These are phyloP conservation scores for Aureobasidium uvarum DNA, from an alignment of 2,329 filamentous ascomycete species.

Conservation along the genomic window DNA sequence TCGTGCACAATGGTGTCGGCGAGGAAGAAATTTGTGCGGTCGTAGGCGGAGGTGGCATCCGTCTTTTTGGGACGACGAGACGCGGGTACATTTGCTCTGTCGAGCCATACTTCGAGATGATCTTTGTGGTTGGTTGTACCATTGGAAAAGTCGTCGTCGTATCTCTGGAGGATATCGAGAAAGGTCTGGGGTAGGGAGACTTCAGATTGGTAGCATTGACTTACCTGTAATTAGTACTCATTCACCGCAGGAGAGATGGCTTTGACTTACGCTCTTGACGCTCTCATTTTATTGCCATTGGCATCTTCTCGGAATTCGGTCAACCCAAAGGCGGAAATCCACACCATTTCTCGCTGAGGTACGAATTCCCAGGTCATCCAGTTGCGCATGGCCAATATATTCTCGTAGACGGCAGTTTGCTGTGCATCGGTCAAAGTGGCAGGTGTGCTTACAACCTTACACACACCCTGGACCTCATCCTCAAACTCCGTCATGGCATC, in stretches of 20 bases:
- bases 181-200: not conserved
- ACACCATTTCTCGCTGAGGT: not conserved
- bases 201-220: not conserved
- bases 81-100: not conserved
- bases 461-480: not conserved
- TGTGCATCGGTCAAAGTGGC: not conserved
- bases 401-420: not conserved
- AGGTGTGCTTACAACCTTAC: not conserved
- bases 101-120: not conserved
- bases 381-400: not conserved
- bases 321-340: not conserved
- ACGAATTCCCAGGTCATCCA: not conserved
- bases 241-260: not conserved
- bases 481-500: not conserved
- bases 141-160: not conserved
- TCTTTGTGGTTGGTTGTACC: not conserved
- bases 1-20: not conserved
- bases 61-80: not conserved
- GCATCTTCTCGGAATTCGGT: not conserved
- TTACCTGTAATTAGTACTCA: not conserved
- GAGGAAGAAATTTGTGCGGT: not conserved
- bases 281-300: not conserved
- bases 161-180: not conserved
- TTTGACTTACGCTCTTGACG: not conserved
- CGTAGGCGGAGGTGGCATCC: not conserved